Percentiles rank a stretch among this genome's conserved stretches.
phyloP scores from a whole-genome alignment of 2,329 filamentous ascomycete species.

The Fusarium sterilihyphosum region DNA sequence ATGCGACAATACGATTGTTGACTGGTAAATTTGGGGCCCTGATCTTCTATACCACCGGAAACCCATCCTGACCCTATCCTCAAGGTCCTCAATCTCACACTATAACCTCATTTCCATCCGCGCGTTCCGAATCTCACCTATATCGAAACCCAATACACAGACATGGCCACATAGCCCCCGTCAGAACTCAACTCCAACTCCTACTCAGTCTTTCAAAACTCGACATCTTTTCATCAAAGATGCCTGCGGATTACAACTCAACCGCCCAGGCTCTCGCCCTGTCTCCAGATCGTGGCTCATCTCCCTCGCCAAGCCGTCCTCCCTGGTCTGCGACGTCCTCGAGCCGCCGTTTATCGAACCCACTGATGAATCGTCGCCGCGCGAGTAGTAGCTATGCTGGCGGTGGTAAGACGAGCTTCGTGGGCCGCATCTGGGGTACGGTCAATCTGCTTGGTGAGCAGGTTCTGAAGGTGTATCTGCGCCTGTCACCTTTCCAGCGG shows the following conservation, averaged over 20 bases:
- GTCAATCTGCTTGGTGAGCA: slow-evolving; percentile 57
- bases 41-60: background rate
- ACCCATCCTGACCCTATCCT: background rate
- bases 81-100: background rate
- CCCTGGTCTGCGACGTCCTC: slow-evolving; percentile 38
- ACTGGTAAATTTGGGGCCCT: background rate
- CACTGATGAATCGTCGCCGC: slow-evolving; percentile 47
- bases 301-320: slow-evolving; percentile 46
- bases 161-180: slow-evolving; percentile 28
- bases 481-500: slow-evolving; percentile 70
- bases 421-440: slow-evolving; percentile 47
- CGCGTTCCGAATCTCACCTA: slow-evolving; percentile 31
- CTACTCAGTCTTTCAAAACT: background rate
- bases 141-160: slow-evolving; percentile 14
- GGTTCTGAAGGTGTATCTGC: slow-evolving; percentile 60
- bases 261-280: slow-evolving; percentile 61
- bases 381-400: slow-evolving; percentile 17
- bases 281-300: slow-evolving; percentile 47
- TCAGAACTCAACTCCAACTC: background rate
- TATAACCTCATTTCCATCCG: slow-evolving; percentile 24
- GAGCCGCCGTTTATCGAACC: slow-evolving; percentile 54
- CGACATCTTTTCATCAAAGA: slow-evolving; percentile 41
- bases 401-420: slow-evolving; percentile 40
- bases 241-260: slow-evolving; percentile 63
- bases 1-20: background rate